Conservation (phyloP, 2,329 filamentous ascomycete species). For the Apiospora koreana region DNA sequence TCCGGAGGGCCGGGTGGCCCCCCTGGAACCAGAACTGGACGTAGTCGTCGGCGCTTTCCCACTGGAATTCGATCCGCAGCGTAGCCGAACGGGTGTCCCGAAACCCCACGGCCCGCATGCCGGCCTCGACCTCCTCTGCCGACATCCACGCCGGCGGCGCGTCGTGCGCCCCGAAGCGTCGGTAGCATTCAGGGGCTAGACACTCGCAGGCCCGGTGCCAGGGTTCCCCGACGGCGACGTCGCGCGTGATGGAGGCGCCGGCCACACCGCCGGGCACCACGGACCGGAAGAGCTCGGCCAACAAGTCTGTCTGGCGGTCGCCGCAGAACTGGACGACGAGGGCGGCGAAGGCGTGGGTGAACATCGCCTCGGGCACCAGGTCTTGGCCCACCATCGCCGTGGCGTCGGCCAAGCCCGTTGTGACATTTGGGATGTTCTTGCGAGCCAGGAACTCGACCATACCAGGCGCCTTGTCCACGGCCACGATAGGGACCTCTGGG, state of each 20-base stretch:
- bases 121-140: background rate
- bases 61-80: background rate
- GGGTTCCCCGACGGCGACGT: background rate
- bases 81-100: background rate
- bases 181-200: background rate
- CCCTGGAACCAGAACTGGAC: background rate
- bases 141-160: background rate
- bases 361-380: background rate
- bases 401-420: background rate
- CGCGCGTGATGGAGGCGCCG: background rate
- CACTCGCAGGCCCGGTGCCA: background rate
- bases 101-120: background rate
- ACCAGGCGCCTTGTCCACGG: background rate
- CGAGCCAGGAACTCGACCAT: background rate
- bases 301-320: background rate
- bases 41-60: background rate
- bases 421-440: background rate
- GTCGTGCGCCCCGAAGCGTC: background rate
- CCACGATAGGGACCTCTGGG: background rate
- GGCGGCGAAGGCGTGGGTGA: background rate
- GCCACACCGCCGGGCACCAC: background rate
- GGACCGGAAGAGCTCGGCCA: background rate
- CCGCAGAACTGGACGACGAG: slow-evolving; percentile 2
- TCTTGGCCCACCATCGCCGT: background rate
- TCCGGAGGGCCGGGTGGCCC: background rate